Percentiles rank a stretch among this genome's conserved stretches.
Conservation (phyloP, 768 basidiomycete species). For the Phaeotremella fagi region DNA sequence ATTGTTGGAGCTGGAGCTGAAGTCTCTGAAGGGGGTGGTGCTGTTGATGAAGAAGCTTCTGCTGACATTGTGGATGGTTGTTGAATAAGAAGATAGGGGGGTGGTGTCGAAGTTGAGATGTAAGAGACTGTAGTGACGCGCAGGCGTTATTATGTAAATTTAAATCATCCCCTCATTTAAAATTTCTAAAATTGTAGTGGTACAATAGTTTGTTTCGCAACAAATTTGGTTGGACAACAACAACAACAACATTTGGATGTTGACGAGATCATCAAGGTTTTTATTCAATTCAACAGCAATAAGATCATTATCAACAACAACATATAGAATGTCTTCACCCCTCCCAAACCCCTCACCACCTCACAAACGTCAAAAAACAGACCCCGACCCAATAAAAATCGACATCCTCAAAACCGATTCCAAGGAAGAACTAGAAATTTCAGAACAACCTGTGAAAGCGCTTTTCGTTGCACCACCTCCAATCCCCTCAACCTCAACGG, state of each 20-base stretch:
- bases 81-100: neutral
- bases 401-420: too few relatives aligned
- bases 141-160: too few relatives aligned
- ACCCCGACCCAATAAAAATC: constrained; percentile 4
- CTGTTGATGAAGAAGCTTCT: constrained; percentile 25
- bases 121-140: neutral
- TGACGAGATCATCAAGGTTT: too few relatives aligned
- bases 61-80: constrained; percentile 17
- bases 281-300: too few relatives aligned
- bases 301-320: neutral
- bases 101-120: neutral
- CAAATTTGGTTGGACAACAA: neutral
- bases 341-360: constrained; percentile 18
- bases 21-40: too few relatives aligned
- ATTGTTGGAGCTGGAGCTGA: too few relatives aligned
- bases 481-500: neutral
- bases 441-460: constrained; percentile 27
- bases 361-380: constrained; percentile 23
- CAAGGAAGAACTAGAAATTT: constrained; percentile 5
- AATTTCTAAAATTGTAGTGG: neutral
- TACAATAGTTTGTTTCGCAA: neutral
- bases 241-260: too few relatives aligned
- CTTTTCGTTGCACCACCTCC: too few relatives aligned
- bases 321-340: constrained; percentile 18
- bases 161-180: neutral